Conservation (phyloP, 148 eudicot species). For the Nepenthes mirabilis region DNA sequence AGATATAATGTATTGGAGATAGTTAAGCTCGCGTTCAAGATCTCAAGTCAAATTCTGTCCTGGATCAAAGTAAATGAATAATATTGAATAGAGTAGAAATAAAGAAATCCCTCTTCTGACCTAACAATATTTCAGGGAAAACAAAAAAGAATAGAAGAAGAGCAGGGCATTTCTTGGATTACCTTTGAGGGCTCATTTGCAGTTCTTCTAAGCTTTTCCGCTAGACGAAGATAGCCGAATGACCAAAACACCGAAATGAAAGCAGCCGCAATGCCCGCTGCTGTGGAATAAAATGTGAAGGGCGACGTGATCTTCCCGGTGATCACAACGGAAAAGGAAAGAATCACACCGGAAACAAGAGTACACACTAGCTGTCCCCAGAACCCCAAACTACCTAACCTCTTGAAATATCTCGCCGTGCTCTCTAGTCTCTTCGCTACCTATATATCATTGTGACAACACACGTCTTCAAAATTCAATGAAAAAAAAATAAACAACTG, state of each 20-base stretch:
- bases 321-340: constrained; percentile 70
- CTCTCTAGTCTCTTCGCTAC: constrained; percentile 77
- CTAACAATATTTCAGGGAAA: background rate
- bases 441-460: constrained; percentile 14
- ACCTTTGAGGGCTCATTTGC: constrained; percentile 94
- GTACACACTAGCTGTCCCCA: constrained; percentile 89
- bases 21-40: no score
- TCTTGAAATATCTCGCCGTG: constrained; percentile 83
- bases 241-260: constrained; percentile 90
- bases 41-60: no score
- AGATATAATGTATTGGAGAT: no score
- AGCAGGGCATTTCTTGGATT: background rate
- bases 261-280: constrained; percentile 78
- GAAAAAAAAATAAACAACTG: background rate
- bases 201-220: constrained; percentile 69
- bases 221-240: constrained; percentile 81
- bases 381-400: constrained; percentile 80
- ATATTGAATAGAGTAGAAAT: no score
- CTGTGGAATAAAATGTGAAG: constrained; percentile 66
- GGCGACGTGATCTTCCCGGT: constrained; percentile 94
- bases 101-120: no score
- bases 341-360: constrained; percentile 81
- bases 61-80: no score
- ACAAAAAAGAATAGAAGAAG: background rate
- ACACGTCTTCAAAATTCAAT: background rate